phyloP scores from a whole-genome alignment of 208 protist genomes.

The Acanthamoeba lenticulata region DNA sequence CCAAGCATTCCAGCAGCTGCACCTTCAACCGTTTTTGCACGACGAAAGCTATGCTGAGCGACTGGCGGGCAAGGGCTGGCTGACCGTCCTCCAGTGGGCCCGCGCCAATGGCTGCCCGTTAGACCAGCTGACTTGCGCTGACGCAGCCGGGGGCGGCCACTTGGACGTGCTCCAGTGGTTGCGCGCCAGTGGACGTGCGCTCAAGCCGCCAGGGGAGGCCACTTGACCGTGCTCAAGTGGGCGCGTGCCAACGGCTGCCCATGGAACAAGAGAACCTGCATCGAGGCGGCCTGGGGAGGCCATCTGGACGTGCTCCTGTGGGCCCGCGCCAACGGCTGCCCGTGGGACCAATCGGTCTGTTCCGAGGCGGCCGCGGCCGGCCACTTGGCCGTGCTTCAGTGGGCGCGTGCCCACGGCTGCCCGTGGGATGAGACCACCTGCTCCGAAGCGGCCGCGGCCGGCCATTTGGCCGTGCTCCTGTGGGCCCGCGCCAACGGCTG shows the following conservation, averaged over 20 bases:
- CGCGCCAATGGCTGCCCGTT: no score
- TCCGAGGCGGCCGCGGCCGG: not conserved
- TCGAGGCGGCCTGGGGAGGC: not conserved
- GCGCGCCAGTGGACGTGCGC: not conserved
- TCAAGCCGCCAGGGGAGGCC: not conserved
- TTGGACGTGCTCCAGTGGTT: not conserved
- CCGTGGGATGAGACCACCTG: not conserved
- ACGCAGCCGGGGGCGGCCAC: not conserved
- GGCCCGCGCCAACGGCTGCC: not conserved
- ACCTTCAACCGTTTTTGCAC: no score
- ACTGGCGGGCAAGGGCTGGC: no score
- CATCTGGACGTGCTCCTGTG: constrained; percentile 9
- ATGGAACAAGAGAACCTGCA: not conserved
- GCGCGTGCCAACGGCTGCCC: not conserved
- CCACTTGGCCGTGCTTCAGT: not conserved
- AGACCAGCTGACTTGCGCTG: not conserved
- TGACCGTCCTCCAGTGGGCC: no score
- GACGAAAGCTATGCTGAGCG: no score
- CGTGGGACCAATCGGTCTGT: not conserved
- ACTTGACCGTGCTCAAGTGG: not conserved
- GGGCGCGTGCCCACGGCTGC: not conserved
- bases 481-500: constrained; percentile 17
- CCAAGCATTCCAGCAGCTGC: no score
- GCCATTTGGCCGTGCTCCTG: not conserved
- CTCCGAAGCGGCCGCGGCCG: not conserved